Base-by-base conservation (phyloP, 208 protist species). In the Wallacemonas sp. region DNA sequence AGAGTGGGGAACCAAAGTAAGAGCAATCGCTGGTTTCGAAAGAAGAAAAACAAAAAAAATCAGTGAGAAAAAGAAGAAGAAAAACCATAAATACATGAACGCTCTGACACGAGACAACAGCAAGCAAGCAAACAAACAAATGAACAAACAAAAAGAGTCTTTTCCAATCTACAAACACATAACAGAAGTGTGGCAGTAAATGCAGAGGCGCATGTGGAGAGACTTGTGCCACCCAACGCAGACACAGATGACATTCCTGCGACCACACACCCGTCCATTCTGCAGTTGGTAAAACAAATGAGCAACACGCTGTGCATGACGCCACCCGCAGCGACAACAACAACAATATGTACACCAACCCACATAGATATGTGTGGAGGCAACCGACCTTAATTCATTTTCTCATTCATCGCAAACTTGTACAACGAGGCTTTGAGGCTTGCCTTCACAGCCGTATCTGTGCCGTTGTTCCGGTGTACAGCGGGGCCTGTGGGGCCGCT, bases 371-470 rank as follows among this genome's bases (percentile, higher is more conserved):
- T n/a, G n/a, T n/a, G n/a, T n/a, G n/a, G n/a, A n/a, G n/a, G n/a
- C n/a, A n/a, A n/a, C n/a, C n/a, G n/a, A n/a, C n/a, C n/a, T 30
- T 39, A 65, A 1, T 12, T 61, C 29, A 68, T 60, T n/a, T 68
- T 68, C 19, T 52, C 37, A n/a, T 63, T 30, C 58, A 63, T 38
- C 8, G 58, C 58, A 3, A 48, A 37, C 41, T 63, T 63, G 58
- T 52, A 63, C 12, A 63, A 26, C 2, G 58, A 63, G 17, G 58
- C 58, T 30, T 63, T 63, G 5, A 37, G n/a, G 58, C 41, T 63
- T 1, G n/a, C 15, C 39, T 63, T 52, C 24, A 94, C 57, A 13
- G 29, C 9, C 13, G 13, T 48, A 5, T 68, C 93, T 87, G 36
- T 54, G 61, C 26, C 44, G 68, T 58, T 78, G 64, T 15, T 81